Conservation (phyloP, 2,329 filamentous ascomycete genomes). For the Phyllosticta citrichinensis region DNA sequence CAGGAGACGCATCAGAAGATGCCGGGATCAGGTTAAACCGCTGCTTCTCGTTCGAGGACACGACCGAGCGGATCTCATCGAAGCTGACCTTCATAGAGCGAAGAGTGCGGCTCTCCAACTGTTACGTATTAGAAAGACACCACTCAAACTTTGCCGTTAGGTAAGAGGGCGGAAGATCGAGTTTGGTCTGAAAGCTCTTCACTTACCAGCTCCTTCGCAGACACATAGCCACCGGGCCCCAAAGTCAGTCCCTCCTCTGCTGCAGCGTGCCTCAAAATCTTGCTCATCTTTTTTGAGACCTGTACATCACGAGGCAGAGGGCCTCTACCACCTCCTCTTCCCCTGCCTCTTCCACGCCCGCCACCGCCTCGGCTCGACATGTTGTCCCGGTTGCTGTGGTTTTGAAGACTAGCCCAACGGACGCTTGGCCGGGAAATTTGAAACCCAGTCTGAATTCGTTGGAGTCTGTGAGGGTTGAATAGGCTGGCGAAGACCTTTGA, state of each 20-base stretch:
- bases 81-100: constrained; percentile 64
- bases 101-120: constrained; percentile 51
- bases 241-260: constrained; percentile 49
- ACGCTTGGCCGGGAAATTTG: background rate
- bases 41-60: constrained; percentile 76
- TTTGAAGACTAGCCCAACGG: background rate
- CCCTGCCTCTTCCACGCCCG: background rate
- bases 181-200: background rate
- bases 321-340: constrained; percentile 1
- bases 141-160: background rate
- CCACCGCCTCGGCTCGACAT: background rate
- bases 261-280: constrained; percentile 52
- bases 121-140: background rate
- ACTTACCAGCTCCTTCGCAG: constrained; percentile 48
- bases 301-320: constrained; percentile 30
- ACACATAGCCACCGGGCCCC: constrained; percentile 50
- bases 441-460: background rate
- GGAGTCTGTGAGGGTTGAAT: background rate
- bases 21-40: constrained; percentile 69
- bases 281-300: constrained; percentile 41
- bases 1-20: constrained; percentile 13
- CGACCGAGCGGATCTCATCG: constrained; percentile 59
- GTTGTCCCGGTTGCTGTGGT: background rate
- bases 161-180: background rate
- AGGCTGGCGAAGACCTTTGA: background rate